A percentile compares a stretch with the other conserved stretches of the same genome.
phyloP scores from a whole-genome alignment of 495 filamentous ascomycete species.

The Xylaria palmicola region DNA sequence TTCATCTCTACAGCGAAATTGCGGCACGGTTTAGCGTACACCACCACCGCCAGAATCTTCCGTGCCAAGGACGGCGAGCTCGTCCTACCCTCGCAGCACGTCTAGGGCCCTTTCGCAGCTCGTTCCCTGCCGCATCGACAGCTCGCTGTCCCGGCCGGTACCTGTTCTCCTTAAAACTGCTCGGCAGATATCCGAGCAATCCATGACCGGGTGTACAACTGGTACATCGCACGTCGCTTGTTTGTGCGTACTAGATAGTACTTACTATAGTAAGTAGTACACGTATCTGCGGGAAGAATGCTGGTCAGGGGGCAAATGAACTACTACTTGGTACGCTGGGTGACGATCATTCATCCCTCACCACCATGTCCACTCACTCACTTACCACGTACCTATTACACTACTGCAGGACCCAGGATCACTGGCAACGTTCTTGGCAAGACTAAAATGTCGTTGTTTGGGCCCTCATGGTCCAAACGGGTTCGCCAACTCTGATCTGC shows the following conservation, averaged over 20 bases:
- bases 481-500: too few species aligned
- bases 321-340: background rate
- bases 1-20: background rate
- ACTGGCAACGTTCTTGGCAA: background rate
- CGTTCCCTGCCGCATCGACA: background rate
- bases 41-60: background rate
- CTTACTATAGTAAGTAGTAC: too few species aligned
- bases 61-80: background rate
- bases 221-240: background rate
- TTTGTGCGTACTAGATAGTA: too few species aligned
- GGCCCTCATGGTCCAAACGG: background rate
- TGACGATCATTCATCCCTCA: too few species aligned
- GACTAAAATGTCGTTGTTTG: background rate
- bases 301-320: background rate
- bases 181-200: background rate
- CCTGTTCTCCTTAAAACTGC: background rate
- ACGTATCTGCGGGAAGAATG: too few species aligned
- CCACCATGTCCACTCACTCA: too few species aligned
- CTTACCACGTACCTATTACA: background rate
- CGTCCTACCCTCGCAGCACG: background rate
- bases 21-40: background rate
- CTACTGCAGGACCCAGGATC: constrained; percentile 1
- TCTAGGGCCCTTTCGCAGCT: background rate
- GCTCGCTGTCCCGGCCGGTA: background rate
- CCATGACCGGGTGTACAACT: background rate